Conservation (phyloP, 768 basidiomycete species). For the Mrakia frigida region DNA sequence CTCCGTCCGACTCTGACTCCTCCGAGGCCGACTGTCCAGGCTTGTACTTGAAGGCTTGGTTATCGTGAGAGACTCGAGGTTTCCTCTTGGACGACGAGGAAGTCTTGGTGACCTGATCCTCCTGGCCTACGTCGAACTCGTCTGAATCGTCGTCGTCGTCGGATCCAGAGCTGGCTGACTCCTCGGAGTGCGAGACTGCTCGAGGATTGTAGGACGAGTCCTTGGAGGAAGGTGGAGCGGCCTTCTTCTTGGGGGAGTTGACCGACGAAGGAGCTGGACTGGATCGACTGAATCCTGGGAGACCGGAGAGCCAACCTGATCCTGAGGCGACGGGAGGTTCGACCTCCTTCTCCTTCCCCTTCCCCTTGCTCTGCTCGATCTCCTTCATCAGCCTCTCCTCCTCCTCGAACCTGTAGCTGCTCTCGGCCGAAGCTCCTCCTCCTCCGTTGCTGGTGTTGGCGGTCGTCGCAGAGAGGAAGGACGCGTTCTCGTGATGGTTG, state of each 20-base stretch:
- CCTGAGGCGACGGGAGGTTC: not conserved
- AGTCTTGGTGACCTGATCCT: constrained; percentile 21
- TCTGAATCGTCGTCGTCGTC: constrained; percentile 16
- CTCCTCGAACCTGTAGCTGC: constrained; percentile 31
- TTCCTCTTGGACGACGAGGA: constrained; percentile 11
- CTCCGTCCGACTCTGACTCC: constrained; percentile 55
- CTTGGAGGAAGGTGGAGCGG: not conserved
- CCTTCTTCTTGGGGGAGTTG: constrained; percentile 16
- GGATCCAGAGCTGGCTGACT: not conserved
- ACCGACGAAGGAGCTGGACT: constrained; percentile 4
- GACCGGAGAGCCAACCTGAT: constrained; percentile 19
- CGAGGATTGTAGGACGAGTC: not conserved
- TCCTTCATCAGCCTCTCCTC: constrained; percentile 30
- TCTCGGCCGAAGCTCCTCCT: constrained; percentile 12
- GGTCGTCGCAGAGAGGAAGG: constrained; percentile 29
- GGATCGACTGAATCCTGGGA: constrained; percentile 4
- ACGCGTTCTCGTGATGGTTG: not conserved
- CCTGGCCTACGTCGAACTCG: constrained; percentile 17
- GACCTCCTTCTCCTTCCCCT: not conserved
- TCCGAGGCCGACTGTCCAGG: constrained; percentile 40
- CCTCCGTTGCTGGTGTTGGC: constrained; percentile 7
- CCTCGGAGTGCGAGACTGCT: not conserved
- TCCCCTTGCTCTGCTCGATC: constrained; percentile 20
- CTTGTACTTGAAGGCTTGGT: constrained; percentile 41
- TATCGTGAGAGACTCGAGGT: constrained; percentile 31